These are phyloP conservation scores for Comarum palustre DNA, from an alignment of 306 rosid genomes.

Conservation along the genomic window DNA sequence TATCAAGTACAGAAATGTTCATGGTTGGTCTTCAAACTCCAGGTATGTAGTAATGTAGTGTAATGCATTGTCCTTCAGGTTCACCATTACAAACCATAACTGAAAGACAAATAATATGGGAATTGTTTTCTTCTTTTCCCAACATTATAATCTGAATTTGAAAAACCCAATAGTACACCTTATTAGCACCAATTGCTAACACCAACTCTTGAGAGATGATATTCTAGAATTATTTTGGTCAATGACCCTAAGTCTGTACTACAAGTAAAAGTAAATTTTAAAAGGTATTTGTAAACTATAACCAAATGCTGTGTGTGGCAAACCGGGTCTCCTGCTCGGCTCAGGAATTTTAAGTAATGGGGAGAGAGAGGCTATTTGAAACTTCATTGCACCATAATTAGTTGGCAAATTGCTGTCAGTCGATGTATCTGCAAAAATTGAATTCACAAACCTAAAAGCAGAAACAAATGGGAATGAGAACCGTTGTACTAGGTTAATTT, in stretches of 20 bases:
- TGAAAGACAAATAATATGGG: background rate
- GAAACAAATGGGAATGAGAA: background rate
- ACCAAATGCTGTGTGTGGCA: slow-evolving; percentile 4
- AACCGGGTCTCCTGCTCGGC: background rate
- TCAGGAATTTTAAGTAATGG: background rate
- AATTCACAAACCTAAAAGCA: slow-evolving; percentile 10
- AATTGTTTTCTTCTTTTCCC: background rate
- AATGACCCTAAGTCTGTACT: background rate
- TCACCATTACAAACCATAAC: background rate
- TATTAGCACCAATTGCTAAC: background rate
- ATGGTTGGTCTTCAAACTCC: background rate
- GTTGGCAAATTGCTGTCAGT: slow-evolving; percentile 1
- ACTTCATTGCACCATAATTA: background rate
- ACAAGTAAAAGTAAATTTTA: background rate
- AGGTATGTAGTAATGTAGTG: no score
- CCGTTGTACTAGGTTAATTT: background rate
- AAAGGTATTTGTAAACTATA: background rate
- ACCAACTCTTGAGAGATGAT: background rate
- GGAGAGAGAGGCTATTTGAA: background rate
- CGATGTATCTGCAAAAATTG: background rate
- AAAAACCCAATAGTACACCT: background rate
- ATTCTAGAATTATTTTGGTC: slow-evolving; percentile 5
- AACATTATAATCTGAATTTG: background rate
- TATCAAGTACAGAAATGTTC: background rate
- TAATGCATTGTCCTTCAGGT: background rate